These are phyloP conservation scores for Petunia axillaris DNA, from an alignment of 257 asterid genomes.

Conservation along the genomic window DNA sequence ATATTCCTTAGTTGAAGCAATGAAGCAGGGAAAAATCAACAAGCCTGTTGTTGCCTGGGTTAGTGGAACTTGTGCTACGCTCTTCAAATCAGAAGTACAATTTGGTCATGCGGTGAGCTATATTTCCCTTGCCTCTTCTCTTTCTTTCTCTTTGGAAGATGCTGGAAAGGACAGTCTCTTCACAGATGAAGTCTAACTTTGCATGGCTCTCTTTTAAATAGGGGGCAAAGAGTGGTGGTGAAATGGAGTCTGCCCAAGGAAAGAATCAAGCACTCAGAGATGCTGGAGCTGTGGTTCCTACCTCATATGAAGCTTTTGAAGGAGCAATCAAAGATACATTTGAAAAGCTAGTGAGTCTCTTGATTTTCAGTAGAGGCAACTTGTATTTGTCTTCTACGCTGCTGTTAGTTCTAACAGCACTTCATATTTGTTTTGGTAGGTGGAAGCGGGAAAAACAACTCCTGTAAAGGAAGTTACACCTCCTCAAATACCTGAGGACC, in stretches of 20 bases:
- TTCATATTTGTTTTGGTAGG: conserved; percentile 49
- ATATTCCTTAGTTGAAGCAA: conserved; percentile 96
- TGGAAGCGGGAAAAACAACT: conserved; percentile 67
- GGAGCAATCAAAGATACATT: conserved; percentile 80
- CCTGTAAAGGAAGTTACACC: conserved; percentile 87
- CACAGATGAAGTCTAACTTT: conserved; percentile 5
- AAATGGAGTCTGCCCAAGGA: conserved; percentile 99
- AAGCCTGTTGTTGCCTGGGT: conserved; percentile 99
- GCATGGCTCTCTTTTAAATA: conserved; percentile 35
- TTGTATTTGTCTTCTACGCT: conserved; percentile 17
- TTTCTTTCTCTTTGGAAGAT: not conserved
- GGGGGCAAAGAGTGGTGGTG: conserved; percentile 99
- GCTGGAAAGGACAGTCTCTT: not conserved
- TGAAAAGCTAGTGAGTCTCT: conserved; percentile 61
- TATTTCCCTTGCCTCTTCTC: conserved; percentile 22
- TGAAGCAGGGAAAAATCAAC: conserved; percentile 87
- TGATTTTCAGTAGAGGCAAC: not conserved
- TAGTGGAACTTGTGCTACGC: conserved; percentile 97
- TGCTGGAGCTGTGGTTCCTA: conserved; percentile 96
- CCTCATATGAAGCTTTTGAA: conserved; percentile 97
- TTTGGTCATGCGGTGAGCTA: conserved; percentile 98
- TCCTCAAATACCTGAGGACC: conserved; percentile 99
- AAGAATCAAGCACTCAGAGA: conserved; percentile 93
- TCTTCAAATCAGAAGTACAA: conserved; percentile 99
- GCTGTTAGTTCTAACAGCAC: conserved; percentile 22